These are phyloP conservation scores for Rutstroemia sp. DNA, from an alignment of 2,329 filamentous ascomycete species.

Conservation along the genomic window DNA sequence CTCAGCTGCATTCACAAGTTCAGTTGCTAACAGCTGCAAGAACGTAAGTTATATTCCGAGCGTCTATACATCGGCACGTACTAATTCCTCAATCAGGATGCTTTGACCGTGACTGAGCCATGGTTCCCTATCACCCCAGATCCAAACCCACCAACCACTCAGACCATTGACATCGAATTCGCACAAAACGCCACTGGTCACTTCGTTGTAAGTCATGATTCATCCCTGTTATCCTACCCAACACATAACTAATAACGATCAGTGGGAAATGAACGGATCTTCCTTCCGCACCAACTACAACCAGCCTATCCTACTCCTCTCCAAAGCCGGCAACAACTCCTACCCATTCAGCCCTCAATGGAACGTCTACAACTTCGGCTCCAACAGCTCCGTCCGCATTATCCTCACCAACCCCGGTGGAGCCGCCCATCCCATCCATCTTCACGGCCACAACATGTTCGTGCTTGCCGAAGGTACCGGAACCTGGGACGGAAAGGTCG, in stretches of 20 bases:
- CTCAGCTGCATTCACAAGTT: slow-evolving; percentile 13
- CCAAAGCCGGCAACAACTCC: slow-evolving; percentile 42
- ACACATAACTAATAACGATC: not conserved
- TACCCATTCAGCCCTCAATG: slow-evolving; percentile 40
- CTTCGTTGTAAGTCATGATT: slow-evolving; percentile 18
- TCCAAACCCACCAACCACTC: slow-evolving; percentile 13
- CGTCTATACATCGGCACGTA: not conserved
- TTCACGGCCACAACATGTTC: slow-evolving; percentile 66
- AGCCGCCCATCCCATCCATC: slow-evolving; percentile 55
- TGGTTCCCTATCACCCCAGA: slow-evolving; percentile 18
- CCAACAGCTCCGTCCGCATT: slow-evolving; percentile 44
- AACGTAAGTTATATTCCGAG: slow-evolving; percentile 11
- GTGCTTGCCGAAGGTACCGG: slow-evolving; percentile 45
- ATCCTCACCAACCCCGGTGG: slow-evolving; percentile 45
- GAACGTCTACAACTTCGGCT: slow-evolving; percentile 48
- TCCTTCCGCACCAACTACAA: slow-evolving; percentile 47
- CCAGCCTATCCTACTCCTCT: slow-evolving; percentile 46
- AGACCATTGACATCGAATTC: slow-evolving; percentile 32
- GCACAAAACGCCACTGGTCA: slow-evolving; percentile 42
- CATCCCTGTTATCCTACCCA: not conserved
- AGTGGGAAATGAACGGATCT: slow-evolving; percentile 44
- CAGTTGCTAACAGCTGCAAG: slow-evolving; percentile 10
- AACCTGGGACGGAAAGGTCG: slow-evolving; percentile 12
- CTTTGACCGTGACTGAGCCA: slow-evolving; percentile 8
- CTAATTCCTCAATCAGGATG: not conserved